Conservation (phyloP, 2,329 filamentous ascomycete species). For the Pseudocercospora cruenta region DNA sequence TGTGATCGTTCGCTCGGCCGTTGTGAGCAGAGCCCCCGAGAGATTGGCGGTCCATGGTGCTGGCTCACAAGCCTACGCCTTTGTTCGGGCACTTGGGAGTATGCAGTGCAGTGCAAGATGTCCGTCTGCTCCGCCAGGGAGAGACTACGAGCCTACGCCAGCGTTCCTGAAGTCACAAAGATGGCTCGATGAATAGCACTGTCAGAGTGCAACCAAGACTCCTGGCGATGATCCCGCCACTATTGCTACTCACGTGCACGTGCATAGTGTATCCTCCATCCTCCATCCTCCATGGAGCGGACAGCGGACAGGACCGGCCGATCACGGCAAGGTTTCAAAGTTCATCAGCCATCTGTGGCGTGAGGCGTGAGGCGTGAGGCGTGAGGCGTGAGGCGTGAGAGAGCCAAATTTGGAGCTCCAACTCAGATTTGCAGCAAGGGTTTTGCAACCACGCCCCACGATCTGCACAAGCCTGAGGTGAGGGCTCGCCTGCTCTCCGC, state of each 20-base stretch:
- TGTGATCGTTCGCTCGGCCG: constrained; percentile 13
- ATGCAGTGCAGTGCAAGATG: background rate
- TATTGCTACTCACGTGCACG: background rate
- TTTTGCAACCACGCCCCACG: background rate
- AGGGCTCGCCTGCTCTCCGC: background rate
- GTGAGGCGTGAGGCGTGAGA: too few species aligned
- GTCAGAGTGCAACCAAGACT: background rate
- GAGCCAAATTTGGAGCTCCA: background rate
- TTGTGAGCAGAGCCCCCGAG: constrained; percentile 2
- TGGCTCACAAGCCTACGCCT: constrained; percentile 1
- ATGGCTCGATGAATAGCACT: background rate
- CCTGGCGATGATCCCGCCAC: background rate
- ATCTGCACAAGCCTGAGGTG: background rate
- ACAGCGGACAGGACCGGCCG: constrained; percentile 1
- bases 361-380: too few species aligned
- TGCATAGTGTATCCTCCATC: background rate
- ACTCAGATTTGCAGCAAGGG: background rate
- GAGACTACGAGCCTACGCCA: background rate
- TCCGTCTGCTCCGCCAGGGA: background rate
- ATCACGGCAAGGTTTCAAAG: background rate
- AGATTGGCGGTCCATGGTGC: constrained; percentile 13
- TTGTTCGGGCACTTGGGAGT: too few species aligned
- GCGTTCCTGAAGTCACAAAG: constrained; percentile 1
- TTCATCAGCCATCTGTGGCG: background rate
- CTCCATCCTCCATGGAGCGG: too few species aligned